phyloP scores from a whole-genome alignment of 306 rosid genomes.

The Citrullus amarus region DNA sequence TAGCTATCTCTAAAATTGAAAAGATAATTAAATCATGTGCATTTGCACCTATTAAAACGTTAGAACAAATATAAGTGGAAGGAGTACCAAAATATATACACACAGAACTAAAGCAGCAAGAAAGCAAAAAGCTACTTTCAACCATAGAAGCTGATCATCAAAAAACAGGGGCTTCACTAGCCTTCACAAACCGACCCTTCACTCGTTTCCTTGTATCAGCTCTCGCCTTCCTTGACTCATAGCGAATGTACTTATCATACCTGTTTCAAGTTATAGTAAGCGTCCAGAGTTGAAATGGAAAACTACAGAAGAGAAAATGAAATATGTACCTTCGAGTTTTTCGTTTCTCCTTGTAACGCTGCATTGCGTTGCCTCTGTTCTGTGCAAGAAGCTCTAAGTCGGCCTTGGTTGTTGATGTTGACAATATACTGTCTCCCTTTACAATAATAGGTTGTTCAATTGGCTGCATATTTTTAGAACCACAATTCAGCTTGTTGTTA shows the following conservation, averaged over 20 bases:
- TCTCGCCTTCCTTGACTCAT: constrained; percentile 62
- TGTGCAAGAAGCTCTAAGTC: constrained; percentile 38
- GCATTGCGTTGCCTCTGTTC: constrained; percentile 64
- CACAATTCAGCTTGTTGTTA: constrained; percentile 12
- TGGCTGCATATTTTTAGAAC: constrained; percentile 16
- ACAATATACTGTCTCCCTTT: constrained; percentile 21
- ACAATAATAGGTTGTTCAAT: constrained; percentile 25
- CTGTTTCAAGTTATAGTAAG: constrained; percentile 12
- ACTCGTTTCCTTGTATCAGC: constrained; percentile 66
- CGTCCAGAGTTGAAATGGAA: not conserved
- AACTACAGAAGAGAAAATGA: not conserved
- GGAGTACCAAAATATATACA: constrained; percentile 5
- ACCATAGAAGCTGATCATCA: not conserved
- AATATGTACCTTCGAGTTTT: constrained; percentile 44
- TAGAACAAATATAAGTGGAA: not conserved
- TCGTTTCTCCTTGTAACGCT: constrained; percentile 67
- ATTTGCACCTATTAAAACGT: not conserved
- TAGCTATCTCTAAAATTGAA: not conserved
- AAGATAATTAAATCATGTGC: not conserved
- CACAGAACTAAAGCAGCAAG: constrained; percentile 13
- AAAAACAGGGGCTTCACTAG: constrained; percentile 21
- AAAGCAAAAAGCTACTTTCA: not conserved
- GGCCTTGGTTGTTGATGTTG: constrained; percentile 25
- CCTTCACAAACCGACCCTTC: constrained; percentile 64
- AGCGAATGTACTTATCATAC: constrained; percentile 58